Evolutionary conservation across 2,329 filamentous ascomycete genomes (phyloP), one percentile per base, ranked within the genome.

Genomic region (Pseudonectria buxi): DNA sequence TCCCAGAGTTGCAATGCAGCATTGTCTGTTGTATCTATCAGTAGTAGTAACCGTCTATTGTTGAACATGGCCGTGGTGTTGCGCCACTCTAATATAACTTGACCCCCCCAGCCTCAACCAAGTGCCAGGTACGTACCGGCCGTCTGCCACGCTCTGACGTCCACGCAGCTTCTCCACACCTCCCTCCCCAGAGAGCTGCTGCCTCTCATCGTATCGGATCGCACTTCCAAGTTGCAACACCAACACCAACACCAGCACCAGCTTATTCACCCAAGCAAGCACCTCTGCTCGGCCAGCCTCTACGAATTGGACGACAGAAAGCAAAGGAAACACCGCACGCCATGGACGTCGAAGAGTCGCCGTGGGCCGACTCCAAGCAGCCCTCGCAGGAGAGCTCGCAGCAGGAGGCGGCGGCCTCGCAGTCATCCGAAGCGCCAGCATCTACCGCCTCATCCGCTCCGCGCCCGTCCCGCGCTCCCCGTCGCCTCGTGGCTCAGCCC

Each of bases 401-500:
- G 38, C 34, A 40, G 28, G 54, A 57, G 46, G 46, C 47, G 24
- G 38, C 54, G 39, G 49, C 50, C 40, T 50, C 55, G 30, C 57
- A 60, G 39, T 41, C 51, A 34, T 42, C 53, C 30, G 38, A 53
- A 25, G 25, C 49, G 28, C 40, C 56, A 25, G 42, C 50, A 30
- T 50, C 53, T 29, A 37, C 53, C 28, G 32, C 56, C 15, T 47
- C 55, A 16, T 36, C 62, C 22, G 44, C 59, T 14, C 53, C 61
- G 44, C 67, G 69, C 24, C 58, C 67, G 10, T 66, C 67, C 16
- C 67, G 70, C 43, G 57, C 63, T n/a, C 70, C 71, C 26, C 77
- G 79, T 46, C 76, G 79, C 43, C 68, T 87, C 54, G 80, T 81
- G 48, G 81, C 81, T 40, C 83, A 89, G 57, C 77, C 83, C 22